Evolutionary conservation across 2,329 filamentous ascomycete genomes (phyloP).

Genomic region (Sordariomycetes sp.): DNA sequence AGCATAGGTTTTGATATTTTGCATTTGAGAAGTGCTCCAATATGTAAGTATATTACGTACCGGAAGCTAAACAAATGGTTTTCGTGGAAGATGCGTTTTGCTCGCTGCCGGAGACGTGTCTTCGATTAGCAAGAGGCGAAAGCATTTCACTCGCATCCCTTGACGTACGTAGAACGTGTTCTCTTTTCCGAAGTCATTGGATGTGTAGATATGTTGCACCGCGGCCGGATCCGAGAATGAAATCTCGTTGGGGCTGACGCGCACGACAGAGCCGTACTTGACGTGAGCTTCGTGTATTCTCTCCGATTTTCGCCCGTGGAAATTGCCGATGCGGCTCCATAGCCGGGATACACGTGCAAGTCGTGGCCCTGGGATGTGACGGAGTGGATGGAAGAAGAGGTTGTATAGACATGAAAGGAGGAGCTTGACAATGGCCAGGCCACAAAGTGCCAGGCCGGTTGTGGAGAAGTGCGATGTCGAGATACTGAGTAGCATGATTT

Average conservation of each 20-base stretch:
- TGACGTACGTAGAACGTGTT: constrained; percentile 2
- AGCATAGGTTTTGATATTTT: background rate
- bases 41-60: background rate
- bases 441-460: background rate
- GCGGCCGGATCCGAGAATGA: constrained; percentile 1
- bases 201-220: constrained; percentile 3
- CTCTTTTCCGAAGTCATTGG: constrained; percentile 2
- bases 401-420: constrained; percentile 1
- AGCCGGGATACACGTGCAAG: constrained; percentile 1
- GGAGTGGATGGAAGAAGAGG: constrained; percentile 7
- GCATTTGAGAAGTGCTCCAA: background rate
- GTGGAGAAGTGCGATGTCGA: background rate
- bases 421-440: background rate
- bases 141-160: background rate
- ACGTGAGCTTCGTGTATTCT: constrained; percentile 5
- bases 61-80: constrained; percentile 5
- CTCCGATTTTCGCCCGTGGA: constrained; percentile 6
- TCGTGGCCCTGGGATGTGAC: constrained; percentile 4
- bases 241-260: background rate
- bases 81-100: constrained; percentile 6
- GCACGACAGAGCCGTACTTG: background rate
- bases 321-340: constrained; percentile 4
- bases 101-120: background rate
- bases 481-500: background rate
- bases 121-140: background rate